A percentile compares a stretch with the other conserved stretches of the same genome.
phyloP scores from a whole-genome alignment of 73 alveolate genomes.

The Paramecium pentaurelia region DNA sequence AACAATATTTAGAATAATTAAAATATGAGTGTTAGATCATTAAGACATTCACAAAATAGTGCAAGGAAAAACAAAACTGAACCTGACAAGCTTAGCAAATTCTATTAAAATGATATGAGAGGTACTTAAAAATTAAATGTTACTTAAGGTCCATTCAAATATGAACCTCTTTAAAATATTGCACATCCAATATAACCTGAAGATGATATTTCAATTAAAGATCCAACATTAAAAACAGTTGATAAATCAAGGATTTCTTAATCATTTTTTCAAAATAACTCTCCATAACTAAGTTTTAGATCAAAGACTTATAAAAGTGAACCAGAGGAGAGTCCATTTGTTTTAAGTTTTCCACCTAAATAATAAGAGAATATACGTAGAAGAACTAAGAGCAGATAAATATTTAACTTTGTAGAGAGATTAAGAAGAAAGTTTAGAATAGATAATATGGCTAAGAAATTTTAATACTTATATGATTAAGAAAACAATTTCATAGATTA shows the following conservation, averaged over 20 bases:
- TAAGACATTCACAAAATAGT: not conserved
- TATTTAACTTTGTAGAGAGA: not conserved
- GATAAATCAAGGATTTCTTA: not conserved
- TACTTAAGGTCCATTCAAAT: not conserved
- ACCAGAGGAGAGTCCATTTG: not conserved
- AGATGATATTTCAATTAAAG: conserved; percentile 29
- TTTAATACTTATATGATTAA: not conserved
- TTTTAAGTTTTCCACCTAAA: not conserved
- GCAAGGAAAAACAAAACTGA: not conserved
- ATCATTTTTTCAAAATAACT: not conserved
- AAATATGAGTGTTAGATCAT: not conserved
- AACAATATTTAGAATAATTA: not conserved
- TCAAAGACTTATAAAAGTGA: not conserved
- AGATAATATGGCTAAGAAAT: not conserved
- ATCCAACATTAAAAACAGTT: conserved; percentile 28
- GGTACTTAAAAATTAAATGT: not conserved
- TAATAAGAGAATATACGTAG: not conserved
- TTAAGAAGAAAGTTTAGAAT: not conserved
- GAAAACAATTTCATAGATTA: not conserved
- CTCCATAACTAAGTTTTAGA: not conserved
- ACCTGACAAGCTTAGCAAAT: not conserved
- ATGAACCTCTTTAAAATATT: not conserved
- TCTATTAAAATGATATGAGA: not conserved
- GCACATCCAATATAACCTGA: conserved; percentile 43
- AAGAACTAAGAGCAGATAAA: not conserved